Evolutionary conservation across 768 basidiomycete genomes (phyloP), one percentile per base, ranked within the genome.

Genomic region (Russula emetica): DNA sequence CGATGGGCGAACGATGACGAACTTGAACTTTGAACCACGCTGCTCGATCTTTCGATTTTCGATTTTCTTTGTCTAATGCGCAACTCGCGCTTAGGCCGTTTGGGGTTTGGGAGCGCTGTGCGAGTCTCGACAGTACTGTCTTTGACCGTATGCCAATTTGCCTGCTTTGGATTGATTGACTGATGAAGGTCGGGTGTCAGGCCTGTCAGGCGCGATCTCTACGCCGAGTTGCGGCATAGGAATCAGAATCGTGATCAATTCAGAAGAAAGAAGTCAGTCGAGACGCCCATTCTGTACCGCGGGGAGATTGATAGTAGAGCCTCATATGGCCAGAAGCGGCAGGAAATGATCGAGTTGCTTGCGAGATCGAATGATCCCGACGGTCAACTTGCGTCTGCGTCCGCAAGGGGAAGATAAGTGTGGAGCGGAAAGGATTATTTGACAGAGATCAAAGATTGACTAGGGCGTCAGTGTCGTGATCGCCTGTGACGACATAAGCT

Each of bases 401-500:
- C n/a, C n/a, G n/a, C n/a, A n/a, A 32, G 32, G 9, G 32, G 8
- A 9, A 44, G 42, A 44, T 44, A 18, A 47, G 45, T 13, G 24
- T 20, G 47, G 40, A 44, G 44, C 20, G 42, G 18, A 40, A 18
- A 2, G 34, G 11, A 18, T 20, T 3, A 20, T 20, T 13, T 47
- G 45, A 47, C 36, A 42, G 20, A 14, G 16, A 52, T 52, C 28
- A 40, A 53, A 60, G 50, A 60, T 52, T 16, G 51, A 53, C 49
- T 49, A 38, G 38, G 38, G 38, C 13, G 38, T 0, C n/a, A 49
- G 30, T 52, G 52, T 38, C 2, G 50, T 53, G 59, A 60, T 60
- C 59, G 50, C 28, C 20, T 42, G 59, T 60, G 59, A 60, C 59
- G 59, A 60, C 59, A 60, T 60, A 3, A 20, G 50, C 50, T 24